Base-by-base conservation (phyloP, 495 filamentous ascomycete genomes). In the Amniculicola lignicola region DNA sequence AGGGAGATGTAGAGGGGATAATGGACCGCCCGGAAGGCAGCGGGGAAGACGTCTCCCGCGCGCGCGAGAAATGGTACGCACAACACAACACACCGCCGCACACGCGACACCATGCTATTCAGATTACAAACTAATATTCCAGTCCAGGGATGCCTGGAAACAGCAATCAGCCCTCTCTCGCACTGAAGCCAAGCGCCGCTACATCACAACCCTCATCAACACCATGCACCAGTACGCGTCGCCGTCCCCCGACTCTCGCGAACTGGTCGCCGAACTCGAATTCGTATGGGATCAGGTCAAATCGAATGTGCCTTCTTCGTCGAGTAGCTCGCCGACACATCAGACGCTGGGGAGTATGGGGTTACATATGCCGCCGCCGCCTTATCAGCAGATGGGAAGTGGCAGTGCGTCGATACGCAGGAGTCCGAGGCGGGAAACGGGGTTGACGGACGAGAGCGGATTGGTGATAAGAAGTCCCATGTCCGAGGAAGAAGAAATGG, bases 281-380 rank as follows among this genome's bases (percentile, higher is more conserved):
- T 98, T 96, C 65, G 90, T 98, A 39, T 98, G 93, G 93, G 89
- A 96, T 59, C 94, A 97, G 67, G 88, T 97, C 51, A 93, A 92
- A 71, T 86, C 80, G 48, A 96, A 95, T 63, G 79, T 79, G 21
- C 74, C 81, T 0, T 84, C 84, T 11, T 82, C 81, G 1, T 76
- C 80, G 1, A 71, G 70, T 6, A 78, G 74, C 5, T 79, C 80
- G 7, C 69, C 68, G 4, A 62, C 67, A 2, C n/a, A n/a, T n/a
- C 68, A 62, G 31, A 66, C 63, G 16, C 39, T 66, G 10, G 55
- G 59, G 1, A 52, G 41, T 22, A 60, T 61, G 47, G 51, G 66
- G 10, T 38, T 61, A 5, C 62, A 63, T 16, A 55, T 59, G 28
- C 60, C 61, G 14, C 61, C 57, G 6, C 12, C 14, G 14, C n/a